Percentiles rank a stretch among this genome's conserved stretches.
Conservation (phyloP, 345 rosid genomes). For the Eucalyptus dawsonii region DNA sequence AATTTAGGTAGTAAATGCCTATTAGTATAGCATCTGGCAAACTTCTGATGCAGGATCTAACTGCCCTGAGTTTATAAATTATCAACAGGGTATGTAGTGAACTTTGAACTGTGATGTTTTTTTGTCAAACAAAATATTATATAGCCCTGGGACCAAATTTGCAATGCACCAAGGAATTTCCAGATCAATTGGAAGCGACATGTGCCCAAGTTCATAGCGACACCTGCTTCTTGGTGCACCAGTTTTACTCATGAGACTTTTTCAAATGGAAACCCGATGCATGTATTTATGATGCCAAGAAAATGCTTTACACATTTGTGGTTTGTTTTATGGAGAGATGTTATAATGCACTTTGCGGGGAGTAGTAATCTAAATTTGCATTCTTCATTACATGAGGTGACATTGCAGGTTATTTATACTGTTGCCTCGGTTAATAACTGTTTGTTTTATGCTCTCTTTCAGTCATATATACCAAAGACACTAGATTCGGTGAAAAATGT, state of each 20-base stretch:
- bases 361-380: neutral
- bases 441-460: neutral
- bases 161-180: neutral
- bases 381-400: neutral
- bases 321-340: neutral
- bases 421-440: neutral
- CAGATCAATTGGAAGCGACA: neutral
- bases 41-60: neutral
- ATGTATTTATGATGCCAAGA: neutral
- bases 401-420: neutral
- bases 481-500: conserved; percentile 66
- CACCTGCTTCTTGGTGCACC: neutral
- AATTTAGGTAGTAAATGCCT: neutral
- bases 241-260: neutral
- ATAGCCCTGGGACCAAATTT: neutral
- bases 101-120: neutral
- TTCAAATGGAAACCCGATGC: neutral
- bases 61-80: neutral
- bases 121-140: neutral
- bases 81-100: neutral
- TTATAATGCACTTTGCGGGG: neutral
- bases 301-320: neutral
- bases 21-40: neutral
- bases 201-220: neutral
- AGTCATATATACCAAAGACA: conserved; percentile 88